Base-by-base conservation (phyloP, 2,329 filamentous ascomycete species). In the Byssothecium circinans region DNA sequence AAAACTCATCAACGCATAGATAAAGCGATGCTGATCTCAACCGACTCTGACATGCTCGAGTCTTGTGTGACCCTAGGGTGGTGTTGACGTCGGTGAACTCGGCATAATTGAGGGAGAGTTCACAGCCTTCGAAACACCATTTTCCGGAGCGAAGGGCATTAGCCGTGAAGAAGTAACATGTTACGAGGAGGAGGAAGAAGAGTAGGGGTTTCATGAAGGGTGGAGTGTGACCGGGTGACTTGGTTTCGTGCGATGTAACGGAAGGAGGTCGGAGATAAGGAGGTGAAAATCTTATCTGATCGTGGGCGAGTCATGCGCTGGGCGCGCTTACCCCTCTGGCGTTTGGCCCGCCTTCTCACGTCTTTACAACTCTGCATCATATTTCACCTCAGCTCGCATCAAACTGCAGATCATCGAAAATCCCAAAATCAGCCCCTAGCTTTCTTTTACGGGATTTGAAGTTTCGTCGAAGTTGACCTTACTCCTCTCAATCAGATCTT, bases 71-170 rank as follows among this genome's bases (percentile, higher is more conserved):
- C 41, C 49, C 58, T 29, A 54, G 27, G 22, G 41, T 14, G 15
- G 19, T 39, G 37, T 58, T 50, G 11, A 63, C 67, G 45, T 69
- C 66, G 48, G 67, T 67, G 53, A 67, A 69, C 11, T 58, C 60
- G 25, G 56, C 58, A 40, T 67, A 67, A 35, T 59, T 58, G 35
- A 67, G 43, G 1, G 47, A 57, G 5, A 65, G 59, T 17, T 65
- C 59, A 52, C 66, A 69, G 27, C 60, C 61, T 35, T 52, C 48
- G 32, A 65, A 65, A 41, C 66, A 69, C 43, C 54, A 63, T 22
- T 55, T 58, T 7, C 65, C 60, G 4, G 54, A 47, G 15, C 54
- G 45, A 8, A 58, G 29, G 22, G 59, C 52, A n/a, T 35, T 19
- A 15, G 49, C 48, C 47, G 47, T 53, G 54, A 54, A 8, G 20